phyloP scores from a whole-genome alignment of 179 eudicot species.

The Amaranthus tricolor region DNA sequence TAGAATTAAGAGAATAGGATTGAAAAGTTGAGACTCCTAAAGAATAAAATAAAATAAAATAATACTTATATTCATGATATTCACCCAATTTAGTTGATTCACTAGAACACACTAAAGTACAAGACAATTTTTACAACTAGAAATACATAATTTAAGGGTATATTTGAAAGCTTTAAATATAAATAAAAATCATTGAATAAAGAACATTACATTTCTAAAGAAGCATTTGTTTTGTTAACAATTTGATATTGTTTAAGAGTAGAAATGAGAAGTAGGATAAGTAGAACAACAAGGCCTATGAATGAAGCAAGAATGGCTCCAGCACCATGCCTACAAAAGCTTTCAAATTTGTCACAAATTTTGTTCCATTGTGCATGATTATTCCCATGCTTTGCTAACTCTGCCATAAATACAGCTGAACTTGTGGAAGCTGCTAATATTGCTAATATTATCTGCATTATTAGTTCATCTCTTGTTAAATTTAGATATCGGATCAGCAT shows the following conservation, averaged over 20 bases:
- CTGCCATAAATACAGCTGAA: slow-evolving; percentile 68
- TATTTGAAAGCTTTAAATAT: no score
- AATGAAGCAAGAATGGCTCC: slow-evolving; percentile 63
- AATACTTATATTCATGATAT: no score
- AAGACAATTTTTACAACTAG: no score
- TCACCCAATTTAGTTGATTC: no score
- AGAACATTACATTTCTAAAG: neutral
- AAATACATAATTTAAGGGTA: no score
- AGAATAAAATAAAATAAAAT: no score
- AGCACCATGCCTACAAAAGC: slow-evolving; percentile 49
- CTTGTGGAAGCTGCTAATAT: slow-evolving; percentile 52
- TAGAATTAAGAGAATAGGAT: no score
- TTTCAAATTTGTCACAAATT: slow-evolving; percentile 62
- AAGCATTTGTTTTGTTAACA: neutral
- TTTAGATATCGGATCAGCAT: no score
- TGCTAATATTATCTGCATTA: slow-evolving; percentile 42
- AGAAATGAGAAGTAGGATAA: slow-evolving; percentile 30
- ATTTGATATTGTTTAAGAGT: slow-evolving; percentile 32
- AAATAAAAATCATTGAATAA: no score
- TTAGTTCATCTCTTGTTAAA: neutral
- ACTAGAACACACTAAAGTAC: no score
- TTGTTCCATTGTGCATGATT: slow-evolving; percentile 76
- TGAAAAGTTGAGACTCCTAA: no score
- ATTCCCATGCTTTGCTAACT: slow-evolving; percentile 67
- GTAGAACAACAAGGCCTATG: slow-evolving; percentile 46